Evolutionary conservation across 75 land plant species (phyloP).

Genomic region (Pseudotsuga menziesii): DNA sequence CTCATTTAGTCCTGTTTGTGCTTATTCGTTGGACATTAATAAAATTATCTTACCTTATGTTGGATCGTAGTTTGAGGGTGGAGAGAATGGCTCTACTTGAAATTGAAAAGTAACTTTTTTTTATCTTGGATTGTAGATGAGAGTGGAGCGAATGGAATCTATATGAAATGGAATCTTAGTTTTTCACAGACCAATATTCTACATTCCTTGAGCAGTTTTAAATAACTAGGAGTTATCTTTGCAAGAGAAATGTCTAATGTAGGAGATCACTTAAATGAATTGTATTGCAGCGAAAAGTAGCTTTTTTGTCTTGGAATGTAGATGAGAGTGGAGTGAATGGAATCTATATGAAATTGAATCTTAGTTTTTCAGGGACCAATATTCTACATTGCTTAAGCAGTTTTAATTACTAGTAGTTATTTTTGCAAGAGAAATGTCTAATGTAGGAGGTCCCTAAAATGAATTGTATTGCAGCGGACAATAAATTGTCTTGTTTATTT

Average conservation of each 20-base stretch:
- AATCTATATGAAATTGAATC: too few species aligned
- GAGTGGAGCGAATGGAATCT: too few species aligned
- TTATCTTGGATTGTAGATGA: too few species aligned
- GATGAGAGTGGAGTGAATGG: too few species aligned
- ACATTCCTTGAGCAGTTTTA: neutral
- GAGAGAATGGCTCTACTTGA: neutral
- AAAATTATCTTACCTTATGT: neutral
- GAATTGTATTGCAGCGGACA: neutral
- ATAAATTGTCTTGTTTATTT: neutral
- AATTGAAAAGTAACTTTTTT: neutral
- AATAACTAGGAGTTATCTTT: neutral
- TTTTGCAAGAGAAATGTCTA: neutral
- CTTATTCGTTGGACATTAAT: too few species aligned
- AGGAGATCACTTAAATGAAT: neutral
- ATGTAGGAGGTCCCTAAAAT: neutral
- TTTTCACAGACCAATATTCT: neutral
- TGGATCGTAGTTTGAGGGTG: neutral
- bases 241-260: neutral
- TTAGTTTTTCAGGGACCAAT: too few species aligned
- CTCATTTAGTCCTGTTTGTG: too few species aligned
- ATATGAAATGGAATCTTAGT: too few species aligned
- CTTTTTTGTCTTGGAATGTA: too few species aligned
- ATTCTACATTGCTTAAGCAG: too few species aligned
- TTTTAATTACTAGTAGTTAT: too few species aligned
- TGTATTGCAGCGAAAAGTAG: conserved; percentile 3